Conservation (phyloP, 2,329 filamentous ascomycete species). For the Penicillium sp. region DNA sequence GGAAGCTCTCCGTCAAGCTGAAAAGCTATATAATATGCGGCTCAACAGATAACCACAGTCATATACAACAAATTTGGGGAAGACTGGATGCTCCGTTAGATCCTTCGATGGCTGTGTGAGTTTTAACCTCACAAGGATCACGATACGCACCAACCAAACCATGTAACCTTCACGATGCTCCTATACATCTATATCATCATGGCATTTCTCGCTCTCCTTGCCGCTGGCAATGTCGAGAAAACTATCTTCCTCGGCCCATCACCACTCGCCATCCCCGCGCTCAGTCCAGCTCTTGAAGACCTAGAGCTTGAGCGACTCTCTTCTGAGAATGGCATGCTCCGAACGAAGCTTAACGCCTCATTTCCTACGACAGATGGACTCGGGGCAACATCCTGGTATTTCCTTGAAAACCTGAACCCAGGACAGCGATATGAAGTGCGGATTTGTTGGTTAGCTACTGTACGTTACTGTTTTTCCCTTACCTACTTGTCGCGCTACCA, state of each 20-base stretch:
- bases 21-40: background rate
- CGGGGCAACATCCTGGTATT: slow-evolving; percentile 76
- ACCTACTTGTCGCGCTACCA: slow-evolving; percentile 71
- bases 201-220: slow-evolving; percentile 25
- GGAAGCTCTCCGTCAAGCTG: background rate
- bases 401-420: slow-evolving; percentile 71
- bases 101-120: background rate
- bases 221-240: slow-evolving; percentile 83
- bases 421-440: slow-evolving; percentile 86
- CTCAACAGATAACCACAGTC: background rate
- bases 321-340: slow-evolving; percentile 59
- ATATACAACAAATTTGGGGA: background rate
- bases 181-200: slow-evolving; percentile 24
- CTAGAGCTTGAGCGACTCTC: slow-evolving; percentile 70
- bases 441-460: slow-evolving; percentile 91
- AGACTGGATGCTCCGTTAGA: background rate
- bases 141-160: background rate
- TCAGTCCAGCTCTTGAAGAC: slow-evolving; percentile 61
- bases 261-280: slow-evolving; percentile 59
- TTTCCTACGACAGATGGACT: slow-evolving; percentile 65
- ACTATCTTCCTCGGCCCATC: slow-evolving; percentile 79
- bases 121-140: background rate
- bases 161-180: slow-evolving; percentile 21
- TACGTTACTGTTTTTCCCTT: slow-evolving; percentile 77
- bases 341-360: slow-evolving; percentile 67